These are phyloP conservation scores for Breviolum minutum DNA, from an alignment of 73 alveolate species.

Conservation along the genomic window DNA sequence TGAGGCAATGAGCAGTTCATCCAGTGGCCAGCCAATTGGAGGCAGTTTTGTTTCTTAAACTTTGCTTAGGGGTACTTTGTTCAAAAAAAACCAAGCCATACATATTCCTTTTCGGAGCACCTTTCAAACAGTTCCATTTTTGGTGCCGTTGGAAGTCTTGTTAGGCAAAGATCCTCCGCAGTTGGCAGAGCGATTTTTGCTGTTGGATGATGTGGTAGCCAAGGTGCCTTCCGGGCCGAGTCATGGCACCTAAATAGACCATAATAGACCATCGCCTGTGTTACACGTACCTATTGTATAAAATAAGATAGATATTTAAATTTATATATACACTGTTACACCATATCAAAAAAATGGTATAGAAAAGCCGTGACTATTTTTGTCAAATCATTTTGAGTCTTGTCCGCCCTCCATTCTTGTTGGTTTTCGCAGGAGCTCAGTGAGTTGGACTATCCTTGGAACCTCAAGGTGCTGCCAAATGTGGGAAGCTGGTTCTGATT, in stretches of 20 bases:
- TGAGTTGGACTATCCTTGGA: constrained; percentile 71
- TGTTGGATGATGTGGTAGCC: constrained; percentile 67
- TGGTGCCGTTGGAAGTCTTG: neutral
- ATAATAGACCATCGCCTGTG: neutral
- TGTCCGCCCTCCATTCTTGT: neutral
- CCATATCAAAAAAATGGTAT: neutral
- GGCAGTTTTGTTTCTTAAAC: neutral
- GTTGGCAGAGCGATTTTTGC: constrained; percentile 67
- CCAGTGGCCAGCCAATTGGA: constrained; percentile 28
- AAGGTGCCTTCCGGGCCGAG: neutral
- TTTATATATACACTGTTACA: too few species aligned
- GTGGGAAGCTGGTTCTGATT: neutral
- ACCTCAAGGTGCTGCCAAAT: constrained; percentile 20
- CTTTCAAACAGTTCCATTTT: too few species aligned
- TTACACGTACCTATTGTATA: neutral
- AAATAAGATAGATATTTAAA: neutral
- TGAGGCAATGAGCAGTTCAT: constrained; percentile 29
- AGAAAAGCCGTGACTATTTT: too few species aligned
- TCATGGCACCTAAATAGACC: neutral
- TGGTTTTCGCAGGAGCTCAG: constrained; percentile 24
- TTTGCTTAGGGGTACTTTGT: neutral
- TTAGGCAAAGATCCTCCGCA: constrained; percentile 49
- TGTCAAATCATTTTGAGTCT: neutral
- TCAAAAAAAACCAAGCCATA: neutral
- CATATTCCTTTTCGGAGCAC: neutral